Evolutionary conservation across 2,329 filamentous ascomycete genomes (phyloP), one percentile per base, ranked within the genome.

Genomic region (Colletotrichum eleusines): DNA sequence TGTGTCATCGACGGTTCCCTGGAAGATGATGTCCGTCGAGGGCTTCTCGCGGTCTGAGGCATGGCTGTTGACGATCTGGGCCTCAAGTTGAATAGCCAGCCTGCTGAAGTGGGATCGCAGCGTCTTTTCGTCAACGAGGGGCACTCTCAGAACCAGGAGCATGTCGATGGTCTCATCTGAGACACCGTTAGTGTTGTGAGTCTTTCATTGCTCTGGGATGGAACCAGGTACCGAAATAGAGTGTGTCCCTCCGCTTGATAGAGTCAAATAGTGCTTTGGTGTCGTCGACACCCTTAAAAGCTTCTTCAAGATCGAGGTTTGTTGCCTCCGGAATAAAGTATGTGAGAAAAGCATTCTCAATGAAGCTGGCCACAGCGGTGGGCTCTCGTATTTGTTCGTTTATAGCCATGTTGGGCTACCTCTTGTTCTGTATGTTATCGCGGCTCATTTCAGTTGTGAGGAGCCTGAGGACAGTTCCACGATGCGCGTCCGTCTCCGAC

Each of bases 151-250:
- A 14, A 93, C 84, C 72, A 94, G 82, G 76, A 92, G 89, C 23
- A 94, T 85, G 73, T 90, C 84, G 67, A 92, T 86, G 33, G 89
- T 89, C 83, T 95, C 92, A 87, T 95, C 92, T 94, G 82, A 69
- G 77, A 77, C 83, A 23, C 44, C 20, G 6, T 63, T 44, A 63
- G 60, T 7, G 23, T 38, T 26, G 42, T 8, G 12, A 14, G 68
- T 71, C 61, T 64, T 38, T 14, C 53, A 38, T 71, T 75, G 74
- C 9, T 5, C 23, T 31, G 8, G 3, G n/a, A 11, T 28, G 23
- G 16, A n/a, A 50, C 44, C 44, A 23, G 7, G 31, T 84, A 94
- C 92, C 92, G 77, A 94, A 94, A 77, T 93, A 92, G 48, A 95
- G 83, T 65, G 86, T 85, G 48, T 91, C 86, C 74, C 92, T 86